Evolutionary conservation across 2,329 filamentous ascomycete species (phyloP).

Genomic region (Stagonosporopsis tanaceti): DNA sequence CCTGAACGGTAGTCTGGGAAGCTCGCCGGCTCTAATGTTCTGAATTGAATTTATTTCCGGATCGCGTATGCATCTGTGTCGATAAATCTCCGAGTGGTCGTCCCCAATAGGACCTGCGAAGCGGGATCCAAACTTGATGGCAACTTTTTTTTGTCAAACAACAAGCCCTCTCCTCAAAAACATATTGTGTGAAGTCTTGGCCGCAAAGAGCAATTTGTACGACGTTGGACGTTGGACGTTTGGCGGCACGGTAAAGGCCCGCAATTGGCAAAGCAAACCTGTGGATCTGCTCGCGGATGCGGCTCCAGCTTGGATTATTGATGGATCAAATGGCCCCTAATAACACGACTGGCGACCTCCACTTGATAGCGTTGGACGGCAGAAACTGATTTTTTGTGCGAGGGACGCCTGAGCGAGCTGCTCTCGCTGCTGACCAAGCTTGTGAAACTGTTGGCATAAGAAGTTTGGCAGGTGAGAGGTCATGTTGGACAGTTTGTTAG

Average conservation of each 20-base stretch:
- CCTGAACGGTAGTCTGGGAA: background rate
- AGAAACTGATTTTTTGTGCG: background rate
- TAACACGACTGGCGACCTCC: background rate
- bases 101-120: too few species aligned
- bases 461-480: background rate
- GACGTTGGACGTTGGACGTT: conserved; percentile 1
- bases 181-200: background rate
- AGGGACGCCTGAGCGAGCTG: background rate
- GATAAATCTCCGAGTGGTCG: background rate
- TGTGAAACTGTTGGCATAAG: background rate
- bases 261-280: conserved; percentile 6
- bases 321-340: conserved; percentile 5
- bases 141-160: too few species aligned
- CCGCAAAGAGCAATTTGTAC: conserved; percentile 3
- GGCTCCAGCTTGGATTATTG: conserved; percentile 12
- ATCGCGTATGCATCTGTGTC: background rate
- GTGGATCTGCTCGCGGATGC: conserved; percentile 8
- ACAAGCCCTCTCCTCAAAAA: too few species aligned
- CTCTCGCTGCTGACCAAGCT: conserved; percentile 1
- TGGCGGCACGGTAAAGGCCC: conserved; percentile 4
- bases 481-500: background rate
- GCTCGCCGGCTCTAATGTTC: too few species aligned
- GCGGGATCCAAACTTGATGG: too few species aligned
- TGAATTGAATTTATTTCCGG: too few species aligned
- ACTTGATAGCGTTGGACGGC: background rate